Evolutionary conservation across 495 filamentous ascomycete genomes (phyloP).

Genomic region (Entonaema liquescens): DNA sequence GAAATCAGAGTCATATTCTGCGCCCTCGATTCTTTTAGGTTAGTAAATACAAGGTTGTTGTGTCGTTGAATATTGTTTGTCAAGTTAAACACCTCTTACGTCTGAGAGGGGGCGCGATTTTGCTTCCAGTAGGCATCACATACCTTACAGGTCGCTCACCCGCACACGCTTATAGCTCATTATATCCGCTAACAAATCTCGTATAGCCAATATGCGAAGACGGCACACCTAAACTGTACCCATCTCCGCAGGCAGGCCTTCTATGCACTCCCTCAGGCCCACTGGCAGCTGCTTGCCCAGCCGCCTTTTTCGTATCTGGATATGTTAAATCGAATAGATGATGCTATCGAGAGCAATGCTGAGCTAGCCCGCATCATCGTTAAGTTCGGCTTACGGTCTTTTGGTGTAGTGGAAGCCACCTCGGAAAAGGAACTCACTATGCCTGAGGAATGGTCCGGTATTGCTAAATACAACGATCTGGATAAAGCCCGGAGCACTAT

Average conservation of each 20-base stretch:
- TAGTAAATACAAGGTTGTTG: slow-evolving; percentile 52
- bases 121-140: slow-evolving; percentile 32
- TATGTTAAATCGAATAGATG: slow-evolving; percentile 78
- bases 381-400: slow-evolving; percentile 68
- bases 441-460: slow-evolving; percentile 67
- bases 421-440: slow-evolving; percentile 39
- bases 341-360: slow-evolving; percentile 88
- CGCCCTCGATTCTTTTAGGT: slow-evolving; percentile 87
- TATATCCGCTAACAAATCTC: slow-evolving; percentile 20
- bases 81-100: slow-evolving; percentile 17
- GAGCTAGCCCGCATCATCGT: slow-evolving; percentile 83
- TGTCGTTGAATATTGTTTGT: slow-evolving; percentile 15
- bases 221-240: slow-evolving; percentile 85
- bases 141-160: slow-evolving; percentile 18
- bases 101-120: slow-evolving; percentile 31
- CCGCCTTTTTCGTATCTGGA: slow-evolving; percentile 84
- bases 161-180: slow-evolving; percentile 5
- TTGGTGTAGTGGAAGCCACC: slow-evolving; percentile 56
- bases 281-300: slow-evolving; percentile 81
- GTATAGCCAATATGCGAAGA: slow-evolving; percentile 80
- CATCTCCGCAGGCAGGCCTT: slow-evolving; percentile 89
- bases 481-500: slow-evolving; percentile 92
- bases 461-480: slow-evolving; percentile 73
- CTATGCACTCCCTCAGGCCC: slow-evolving; percentile 83
- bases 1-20: slow-evolving; percentile 79